phyloP scores from a whole-genome alignment of 1,284 basidiomycete genomes.

The Schizophyllum amplum region DNA sequence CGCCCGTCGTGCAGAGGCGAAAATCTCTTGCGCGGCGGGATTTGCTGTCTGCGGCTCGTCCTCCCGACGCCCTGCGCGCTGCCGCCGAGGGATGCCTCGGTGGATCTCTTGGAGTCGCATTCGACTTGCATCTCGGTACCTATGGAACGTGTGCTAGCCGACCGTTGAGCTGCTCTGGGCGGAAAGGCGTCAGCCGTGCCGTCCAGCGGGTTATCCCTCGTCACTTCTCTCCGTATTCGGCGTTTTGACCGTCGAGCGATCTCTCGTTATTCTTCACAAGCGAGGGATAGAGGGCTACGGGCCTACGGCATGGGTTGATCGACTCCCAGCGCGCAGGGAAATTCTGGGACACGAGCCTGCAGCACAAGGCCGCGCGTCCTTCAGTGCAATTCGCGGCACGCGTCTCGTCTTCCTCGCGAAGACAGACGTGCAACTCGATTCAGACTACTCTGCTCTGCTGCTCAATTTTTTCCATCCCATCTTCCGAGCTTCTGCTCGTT shows the following conservation, averaged over 20 bases:
- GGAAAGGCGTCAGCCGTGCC: neutral
- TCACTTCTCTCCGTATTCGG: conserved; percentile 9
- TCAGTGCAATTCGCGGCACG: conserved; percentile 48
- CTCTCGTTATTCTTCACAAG: neutral
- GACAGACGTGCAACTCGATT: conserved; percentile 40
- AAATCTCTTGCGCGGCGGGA: too few species aligned
- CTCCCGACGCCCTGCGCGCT: neutral
- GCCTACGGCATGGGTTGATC: neutral
- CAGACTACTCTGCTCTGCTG: conserved; percentile 28
- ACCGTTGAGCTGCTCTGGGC: neutral
- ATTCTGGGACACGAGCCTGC: conserved; percentile 12
- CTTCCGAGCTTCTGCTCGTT: neutral
- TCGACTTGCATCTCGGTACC: conserved; percentile 10
- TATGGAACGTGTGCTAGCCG: neutral
- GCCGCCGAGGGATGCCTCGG: conserved; percentile 1
- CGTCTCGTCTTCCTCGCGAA: conserved; percentile 15
- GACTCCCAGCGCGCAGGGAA: conserved; percentile 7
- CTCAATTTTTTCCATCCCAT: conserved; percentile 7
- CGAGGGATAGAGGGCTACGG: conserved; percentile 2
- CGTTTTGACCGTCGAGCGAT: conserved; percentile 5
- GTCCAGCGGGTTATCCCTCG: conserved; percentile 3
- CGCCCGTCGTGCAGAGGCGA: too few species aligned
- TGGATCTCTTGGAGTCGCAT: conserved; percentile 12
- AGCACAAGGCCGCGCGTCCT: conserved; percentile 21
- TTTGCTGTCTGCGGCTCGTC: neutral